These are phyloP conservation scores for Scheffersomyces illinoinensis DNA, from an alignment of 1,139 yeast genomes.

Conservation along the genomic window DNA sequence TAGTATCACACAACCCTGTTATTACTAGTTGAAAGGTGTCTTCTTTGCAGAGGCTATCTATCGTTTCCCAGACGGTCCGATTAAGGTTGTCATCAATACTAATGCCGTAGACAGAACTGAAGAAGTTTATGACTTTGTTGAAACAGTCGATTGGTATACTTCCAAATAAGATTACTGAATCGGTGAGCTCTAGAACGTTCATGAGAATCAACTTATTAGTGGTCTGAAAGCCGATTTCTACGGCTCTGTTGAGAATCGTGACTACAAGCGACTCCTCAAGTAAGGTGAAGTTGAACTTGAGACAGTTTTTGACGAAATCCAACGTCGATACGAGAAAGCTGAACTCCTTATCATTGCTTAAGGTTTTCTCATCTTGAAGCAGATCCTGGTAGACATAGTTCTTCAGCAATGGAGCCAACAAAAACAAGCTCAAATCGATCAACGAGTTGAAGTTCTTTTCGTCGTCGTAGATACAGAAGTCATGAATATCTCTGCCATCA, in stretches of 20 bases:
- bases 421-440: constrained; percentile 11
- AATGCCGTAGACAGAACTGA: constrained; percentile 55
- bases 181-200: constrained; percentile 47
- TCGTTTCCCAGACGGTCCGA: constrained; percentile 38
- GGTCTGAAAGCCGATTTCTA: constrained; percentile 46
- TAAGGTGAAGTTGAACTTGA: constrained; percentile 49
- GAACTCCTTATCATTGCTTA: constrained; percentile 11
- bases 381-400: neutral
- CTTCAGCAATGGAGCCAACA: neutral
- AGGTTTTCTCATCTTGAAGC: constrained; percentile 2
- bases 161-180: constrained; percentile 49
- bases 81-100: constrained; percentile 36
- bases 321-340: constrained; percentile 27
- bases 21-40: constrained; percentile 21
- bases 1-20: constrained; percentile 23
- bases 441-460: constrained; percentile 45
- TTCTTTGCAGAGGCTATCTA: constrained; percentile 23
- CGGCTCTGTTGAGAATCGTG: constrained; percentile 32
- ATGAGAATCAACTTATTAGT: constrained; percentile 38
- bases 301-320: constrained; percentile 41
- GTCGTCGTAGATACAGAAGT: constrained; percentile 51
- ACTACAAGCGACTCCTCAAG: constrained; percentile 43
- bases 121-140: constrained; percentile 39
- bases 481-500: constrained; percentile 62
- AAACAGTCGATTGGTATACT: constrained; percentile 44